These are phyloP conservation scores for Blepharisma japonicum DNA, from an alignment of 73 alveolate genomes.

Conservation along the genomic window DNA sequence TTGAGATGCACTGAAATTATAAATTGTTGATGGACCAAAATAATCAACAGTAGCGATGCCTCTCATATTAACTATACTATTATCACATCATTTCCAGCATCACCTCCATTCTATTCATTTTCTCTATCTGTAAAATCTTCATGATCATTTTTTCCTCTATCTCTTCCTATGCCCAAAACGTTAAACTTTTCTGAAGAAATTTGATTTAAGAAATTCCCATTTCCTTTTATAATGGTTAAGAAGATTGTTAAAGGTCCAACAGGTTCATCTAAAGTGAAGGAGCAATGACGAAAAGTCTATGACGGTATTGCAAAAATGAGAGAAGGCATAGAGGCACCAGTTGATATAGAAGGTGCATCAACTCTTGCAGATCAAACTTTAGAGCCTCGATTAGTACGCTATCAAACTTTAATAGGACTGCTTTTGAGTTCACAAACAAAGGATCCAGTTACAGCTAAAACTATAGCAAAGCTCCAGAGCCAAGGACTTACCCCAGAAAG, in stretches of 20 bases:
- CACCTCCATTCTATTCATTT: too few relatives aligned
- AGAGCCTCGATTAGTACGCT: constrained; percentile 58
- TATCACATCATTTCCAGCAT: too few relatives aligned
- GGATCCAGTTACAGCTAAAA: constrained; percentile 74
- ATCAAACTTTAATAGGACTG: constrained; percentile 78
- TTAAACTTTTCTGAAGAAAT: too few relatives aligned
- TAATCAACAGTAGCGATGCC: too few relatives aligned
- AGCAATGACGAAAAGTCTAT: constrained; percentile 63
- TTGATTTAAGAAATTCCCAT: too few relatives aligned
- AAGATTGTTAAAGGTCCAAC: constrained; percentile 12
- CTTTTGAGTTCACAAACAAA: constrained; percentile 89
- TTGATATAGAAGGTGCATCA: constrained; percentile 74
- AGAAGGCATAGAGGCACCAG: constrained; percentile 68
- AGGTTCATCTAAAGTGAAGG: constrained; percentile 23
- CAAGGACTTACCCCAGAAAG: constrained; percentile 74
- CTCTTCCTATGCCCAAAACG: too few relatives aligned
- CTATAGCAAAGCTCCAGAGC: constrained; percentile 63
- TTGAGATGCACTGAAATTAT: too few relatives aligned
- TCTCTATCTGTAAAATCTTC: too few relatives aligned
- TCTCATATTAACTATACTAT: too few relatives aligned
- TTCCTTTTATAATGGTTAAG: constrained; percentile 3
- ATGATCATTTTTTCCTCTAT: too few relatives aligned
- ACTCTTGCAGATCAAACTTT: constrained; percentile 38
- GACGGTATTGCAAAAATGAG: constrained; percentile 53
- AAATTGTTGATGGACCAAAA: too few relatives aligned